Base-by-base conservation (phyloP, 495 filamentous ascomycete species). In the Eremomyces bilateralis region DNA sequence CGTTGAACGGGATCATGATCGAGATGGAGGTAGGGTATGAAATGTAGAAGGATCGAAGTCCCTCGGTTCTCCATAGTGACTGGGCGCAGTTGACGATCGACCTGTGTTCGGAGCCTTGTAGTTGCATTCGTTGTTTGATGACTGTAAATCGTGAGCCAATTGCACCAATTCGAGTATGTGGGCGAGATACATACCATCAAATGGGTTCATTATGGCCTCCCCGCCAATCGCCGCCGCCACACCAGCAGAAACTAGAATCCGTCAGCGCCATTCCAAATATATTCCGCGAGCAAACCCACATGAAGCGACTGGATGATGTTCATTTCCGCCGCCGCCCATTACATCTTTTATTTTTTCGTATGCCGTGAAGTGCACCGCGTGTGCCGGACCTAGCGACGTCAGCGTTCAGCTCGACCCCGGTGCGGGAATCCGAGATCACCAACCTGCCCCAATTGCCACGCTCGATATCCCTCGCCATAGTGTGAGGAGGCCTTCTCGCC, bases 81-180 rank as follows among this genome's bases (percentile, higher is more conserved):
- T 62, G 67, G 21, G 83, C 82, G 62, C 88, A 99, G 50, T 93
- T 75, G 25, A 59, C 46, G 51, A 94, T 71, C 5, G 72, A 79
- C 46, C 70, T 74, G 57, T 94, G 90, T 28, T 73, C 65, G n/a
- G 90, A 95, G 41, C 84, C 75, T 43, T 93, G 81, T 36, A 99
- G 76, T 52, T 99, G 88, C 88, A 99, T 99, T 33, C 88, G 77
- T 53, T 99, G 88, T 58, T 99, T 99, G 63, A 99, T 88, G 21
- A 99, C 88, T 93, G 46, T 33, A 35, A 31, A 5, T 18, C 29
- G 10, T 33, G 33, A 31, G 33, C 8, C 4, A 6, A 4, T 20
- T 16, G 5, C 15, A 19, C 11, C 12, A 37, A 13, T 37, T 6
- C 13, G n/a, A n/a, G n/a, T n/a, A n/a, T n/a, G n/a, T n/a, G n/a